Evolutionary conservation across 148 eudicot genomes (phyloP).

Genomic region (Fallopia convolvulus): DNA sequence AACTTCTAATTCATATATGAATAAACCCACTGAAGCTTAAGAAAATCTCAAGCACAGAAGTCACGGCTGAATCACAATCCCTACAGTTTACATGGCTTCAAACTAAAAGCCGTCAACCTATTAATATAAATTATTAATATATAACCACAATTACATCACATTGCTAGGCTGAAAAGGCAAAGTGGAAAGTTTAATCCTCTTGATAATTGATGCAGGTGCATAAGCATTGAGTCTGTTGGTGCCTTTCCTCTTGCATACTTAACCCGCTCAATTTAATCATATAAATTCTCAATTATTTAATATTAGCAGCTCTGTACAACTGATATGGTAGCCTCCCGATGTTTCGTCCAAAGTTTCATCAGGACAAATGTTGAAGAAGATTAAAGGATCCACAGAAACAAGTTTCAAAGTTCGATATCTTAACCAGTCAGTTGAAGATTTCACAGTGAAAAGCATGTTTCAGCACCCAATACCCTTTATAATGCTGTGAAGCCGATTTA

Average conservation of each 20-base stretch:
- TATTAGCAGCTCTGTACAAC: not conserved
- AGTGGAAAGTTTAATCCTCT: not conserved
- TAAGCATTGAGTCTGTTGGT: not conserved
- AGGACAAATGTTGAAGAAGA: not conserved
- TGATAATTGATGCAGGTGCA: not conserved
- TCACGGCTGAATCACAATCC: not conserved
- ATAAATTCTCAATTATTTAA: not conserved
- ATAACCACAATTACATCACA: not conserved
- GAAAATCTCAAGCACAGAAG: not conserved
- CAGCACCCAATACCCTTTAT: constrained; percentile 61
- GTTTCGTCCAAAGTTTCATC: not conserved
- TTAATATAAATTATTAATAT: not conserved
- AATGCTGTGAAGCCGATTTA: constrained; percentile 44
- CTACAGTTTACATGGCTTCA: not conserved
- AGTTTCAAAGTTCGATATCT: not conserved
- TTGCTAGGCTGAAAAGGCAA: not conserved
- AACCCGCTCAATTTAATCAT: not conserved
- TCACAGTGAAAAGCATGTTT: constrained; percentile 11
- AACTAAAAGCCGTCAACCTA: not conserved
- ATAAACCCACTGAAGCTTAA: not conserved
- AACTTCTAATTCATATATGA: not conserved
- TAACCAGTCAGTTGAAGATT: not conserved
- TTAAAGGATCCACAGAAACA: not conserved
- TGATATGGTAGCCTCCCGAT: not conserved
- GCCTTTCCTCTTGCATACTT: constrained; percentile 1